phyloP scores from a whole-genome alignment of 1,284 basidiomycete genomes.

The Cerioporus squamosus region DNA sequence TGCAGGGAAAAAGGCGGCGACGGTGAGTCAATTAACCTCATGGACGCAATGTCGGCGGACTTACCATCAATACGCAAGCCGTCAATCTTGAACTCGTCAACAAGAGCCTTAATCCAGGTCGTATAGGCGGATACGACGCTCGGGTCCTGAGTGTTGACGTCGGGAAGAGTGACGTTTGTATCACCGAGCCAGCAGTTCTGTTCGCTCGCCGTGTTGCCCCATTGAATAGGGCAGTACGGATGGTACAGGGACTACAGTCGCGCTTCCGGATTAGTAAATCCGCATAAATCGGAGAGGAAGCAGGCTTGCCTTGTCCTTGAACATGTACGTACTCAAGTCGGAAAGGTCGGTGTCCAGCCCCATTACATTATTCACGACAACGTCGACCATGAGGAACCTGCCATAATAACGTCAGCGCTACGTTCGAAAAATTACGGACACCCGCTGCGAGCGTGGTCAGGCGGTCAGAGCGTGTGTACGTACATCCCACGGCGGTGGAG shows the following conservation, averaged over 20 bases:
- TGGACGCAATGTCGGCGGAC: not conserved
- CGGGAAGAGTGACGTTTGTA: conserved; percentile 67
- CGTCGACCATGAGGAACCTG: conserved; percentile 79
- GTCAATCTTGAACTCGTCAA: conserved; percentile 68
- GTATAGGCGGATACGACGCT: conserved; percentile 62
- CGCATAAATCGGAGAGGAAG: conserved; percentile 3
- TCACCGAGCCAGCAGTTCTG: conserved; percentile 82
- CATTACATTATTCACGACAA: conserved; percentile 81
- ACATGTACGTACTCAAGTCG: conserved; percentile 64
- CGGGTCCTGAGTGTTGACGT: conserved; percentile 73
- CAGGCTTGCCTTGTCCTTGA: conserved; percentile 55
- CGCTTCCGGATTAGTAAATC: not conserved
- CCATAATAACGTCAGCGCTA: not conserved
- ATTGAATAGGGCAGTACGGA: conserved; percentile 71
- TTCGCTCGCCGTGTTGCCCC: conserved; percentile 65
- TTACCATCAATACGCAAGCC: conserved; percentile 78
- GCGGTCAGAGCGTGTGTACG: conserved; percentile 15
- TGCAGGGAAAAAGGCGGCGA: not conserved
- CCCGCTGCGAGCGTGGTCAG: not conserved
- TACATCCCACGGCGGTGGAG: conserved; percentile 75
- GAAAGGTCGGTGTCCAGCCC: conserved; percentile 52
- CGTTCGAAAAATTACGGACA: not conserved
- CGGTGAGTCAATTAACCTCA: conserved; percentile 32
- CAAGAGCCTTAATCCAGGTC: conserved; percentile 66
- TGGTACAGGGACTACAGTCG: conserved; percentile 58